Conservation (phyloP, 2,329 filamentous ascomycete genomes). For the Penicillium hesseltinei region DNA sequence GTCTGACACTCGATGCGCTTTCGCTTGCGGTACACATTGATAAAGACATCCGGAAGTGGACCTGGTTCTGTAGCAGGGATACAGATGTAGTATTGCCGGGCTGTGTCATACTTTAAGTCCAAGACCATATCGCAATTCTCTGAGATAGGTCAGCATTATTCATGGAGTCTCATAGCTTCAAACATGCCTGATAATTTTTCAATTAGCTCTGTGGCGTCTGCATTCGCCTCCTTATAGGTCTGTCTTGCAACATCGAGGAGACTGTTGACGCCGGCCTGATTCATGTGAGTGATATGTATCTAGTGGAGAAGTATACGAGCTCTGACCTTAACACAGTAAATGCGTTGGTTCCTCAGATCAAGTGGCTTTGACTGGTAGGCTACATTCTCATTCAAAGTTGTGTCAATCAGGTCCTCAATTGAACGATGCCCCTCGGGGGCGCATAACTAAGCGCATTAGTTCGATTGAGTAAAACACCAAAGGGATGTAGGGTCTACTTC, state of each 20-base stretch:
- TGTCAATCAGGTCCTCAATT: conserved; percentile 64
- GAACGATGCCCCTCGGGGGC: conserved; percentile 59
- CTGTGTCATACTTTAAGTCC: conserved; percentile 71
- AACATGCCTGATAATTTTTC: conserved; percentile 62
- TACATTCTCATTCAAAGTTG: conserved; percentile 76
- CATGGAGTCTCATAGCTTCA: neutral
- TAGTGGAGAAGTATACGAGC: neutral
- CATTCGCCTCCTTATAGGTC: conserved; percentile 83
- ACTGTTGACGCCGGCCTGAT: conserved; percentile 72
- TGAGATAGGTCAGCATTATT: conserved; percentile 33
- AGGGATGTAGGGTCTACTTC: conserved; percentile 41
- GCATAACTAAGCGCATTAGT: conserved; percentile 54
- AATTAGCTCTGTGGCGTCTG: conserved; percentile 72
- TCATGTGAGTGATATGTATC: conserved; percentile 19
- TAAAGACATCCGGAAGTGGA: conserved; percentile 64
- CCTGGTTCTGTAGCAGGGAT: conserved; percentile 64
- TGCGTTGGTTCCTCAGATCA: conserved; percentile 83
- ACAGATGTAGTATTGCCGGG: conserved; percentile 76
- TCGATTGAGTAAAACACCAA: neutral
- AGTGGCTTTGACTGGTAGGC: conserved; percentile 74
- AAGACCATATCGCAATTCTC: conserved; percentile 59
- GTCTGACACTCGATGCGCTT: conserved; percentile 86
- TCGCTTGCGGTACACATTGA: conserved; percentile 72
- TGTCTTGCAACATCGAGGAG: conserved; percentile 84
- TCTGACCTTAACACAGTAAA: conserved; percentile 78